phyloP scores from a whole-genome alignment of 148 eudicot species.

The Chenopodium suecicum region DNA sequence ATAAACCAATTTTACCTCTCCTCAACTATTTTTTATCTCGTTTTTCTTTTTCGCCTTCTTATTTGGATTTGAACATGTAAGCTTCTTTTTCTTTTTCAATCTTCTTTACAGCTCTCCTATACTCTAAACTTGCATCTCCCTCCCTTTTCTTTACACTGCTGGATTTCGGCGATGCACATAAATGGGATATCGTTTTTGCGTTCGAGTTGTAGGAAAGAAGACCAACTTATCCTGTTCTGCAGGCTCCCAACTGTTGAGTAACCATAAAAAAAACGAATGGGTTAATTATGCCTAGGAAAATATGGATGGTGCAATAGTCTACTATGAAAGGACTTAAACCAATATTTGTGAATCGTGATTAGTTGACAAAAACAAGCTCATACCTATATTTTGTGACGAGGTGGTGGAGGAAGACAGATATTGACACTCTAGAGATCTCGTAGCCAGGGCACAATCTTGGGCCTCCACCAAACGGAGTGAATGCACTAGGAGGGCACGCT shows the following conservation, averaged over 20 bases:
- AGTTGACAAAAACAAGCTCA: neutral
- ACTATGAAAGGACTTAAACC: neutral
- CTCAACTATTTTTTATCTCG: constrained; percentile 1
- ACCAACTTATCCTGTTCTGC: constrained; percentile 58
- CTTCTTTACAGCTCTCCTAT: constrained; percentile 30
- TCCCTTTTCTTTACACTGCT: constrained; percentile 15
- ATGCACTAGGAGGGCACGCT: constrained; percentile 42
- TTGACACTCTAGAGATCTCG: constrained; percentile 79
- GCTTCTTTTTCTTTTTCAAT: neutral
- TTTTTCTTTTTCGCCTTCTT: constrained; percentile 18
- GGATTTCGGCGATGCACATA: constrained; percentile 40
- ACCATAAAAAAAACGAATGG: neutral
- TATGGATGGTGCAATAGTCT: neutral
- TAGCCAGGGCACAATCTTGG: constrained; percentile 93
- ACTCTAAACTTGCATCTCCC: neutral
- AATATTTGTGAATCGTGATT: too few relatives aligned
- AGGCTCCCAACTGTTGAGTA: constrained; percentile 39
- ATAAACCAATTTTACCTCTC: constrained; percentile 25
- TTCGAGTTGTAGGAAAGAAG: constrained; percentile 89
- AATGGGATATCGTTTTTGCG: constrained; percentile 77
- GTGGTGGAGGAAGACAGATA: constrained; percentile 89
- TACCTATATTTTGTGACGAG: constrained; percentile 87
- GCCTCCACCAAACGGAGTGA: constrained; percentile 94
- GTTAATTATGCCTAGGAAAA: neutral
- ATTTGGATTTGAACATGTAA: constrained; percentile 14